These are phyloP conservation scores for Cercospora sojina DNA, from an alignment of 2,329 filamentous ascomycete genomes.

Conservation along the genomic window DNA sequence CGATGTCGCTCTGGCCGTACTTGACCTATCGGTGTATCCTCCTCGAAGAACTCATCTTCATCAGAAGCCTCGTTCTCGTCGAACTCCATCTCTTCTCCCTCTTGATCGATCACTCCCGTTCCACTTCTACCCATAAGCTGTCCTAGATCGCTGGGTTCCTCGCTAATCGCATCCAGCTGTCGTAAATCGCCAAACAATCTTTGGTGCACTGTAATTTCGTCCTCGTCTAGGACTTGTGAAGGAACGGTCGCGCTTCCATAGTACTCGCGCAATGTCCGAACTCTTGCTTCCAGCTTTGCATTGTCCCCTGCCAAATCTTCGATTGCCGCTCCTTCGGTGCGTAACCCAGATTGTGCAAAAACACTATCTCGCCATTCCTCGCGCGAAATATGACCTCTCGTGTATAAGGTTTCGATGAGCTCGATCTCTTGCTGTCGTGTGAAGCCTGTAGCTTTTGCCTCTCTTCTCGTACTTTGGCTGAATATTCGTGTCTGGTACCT, in stretches of 20 bases:
- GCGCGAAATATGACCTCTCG: conserved; percentile 21
- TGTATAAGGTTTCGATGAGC: conserved; percentile 23
- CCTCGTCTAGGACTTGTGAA: conserved; percentile 63
- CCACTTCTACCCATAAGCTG: conserved; percentile 33
- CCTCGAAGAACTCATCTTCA: conserved; percentile 25
- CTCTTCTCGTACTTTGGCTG: background rate
- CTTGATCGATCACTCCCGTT: conserved; percentile 52
- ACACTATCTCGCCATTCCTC: conserved; percentile 26
- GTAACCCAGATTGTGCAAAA: conserved; percentile 19
- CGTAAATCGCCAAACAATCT: conserved; percentile 73
- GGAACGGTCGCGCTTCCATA: conserved; percentile 65
- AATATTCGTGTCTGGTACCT: background rate
- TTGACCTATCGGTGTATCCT: conserved; percentile 18
- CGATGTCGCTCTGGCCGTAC: conserved; percentile 46
- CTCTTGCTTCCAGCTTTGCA: conserved; percentile 15
- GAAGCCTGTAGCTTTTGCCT: conserved; percentile 6
- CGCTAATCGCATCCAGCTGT: conserved; percentile 41
- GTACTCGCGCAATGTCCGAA: conserved; percentile 22
- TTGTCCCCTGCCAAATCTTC: conserved; percentile 10
- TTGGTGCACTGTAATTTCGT: conserved; percentile 74
- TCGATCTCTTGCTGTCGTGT: conserved; percentile 22
- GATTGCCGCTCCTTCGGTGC: conserved; percentile 5
- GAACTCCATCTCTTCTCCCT: conserved; percentile 57
- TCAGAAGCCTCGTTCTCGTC: conserved; percentile 33
- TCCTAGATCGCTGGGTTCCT: conserved; percentile 47